Percentiles rank a stretch among this genome's conserved stretches.
phyloP scores from a whole-genome alignment of 2,329 filamentous ascomycete species.

The Rhynchosporium secalis region DNA sequence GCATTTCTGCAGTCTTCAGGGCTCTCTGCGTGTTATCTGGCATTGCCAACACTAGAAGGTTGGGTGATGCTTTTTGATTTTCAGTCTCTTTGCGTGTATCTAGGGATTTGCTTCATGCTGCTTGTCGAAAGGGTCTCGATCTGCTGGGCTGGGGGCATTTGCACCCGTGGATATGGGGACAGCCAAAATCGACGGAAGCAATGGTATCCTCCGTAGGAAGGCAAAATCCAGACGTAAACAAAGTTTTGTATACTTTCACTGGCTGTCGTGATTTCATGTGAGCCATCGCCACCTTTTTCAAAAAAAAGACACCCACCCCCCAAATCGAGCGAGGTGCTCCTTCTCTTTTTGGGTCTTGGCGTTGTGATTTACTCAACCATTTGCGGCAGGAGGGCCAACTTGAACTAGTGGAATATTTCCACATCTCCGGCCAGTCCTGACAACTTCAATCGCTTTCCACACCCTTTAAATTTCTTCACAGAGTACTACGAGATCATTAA shows the following conservation, averaged over 20 bases:
- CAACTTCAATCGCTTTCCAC: not conserved
- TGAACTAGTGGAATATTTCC: no score
- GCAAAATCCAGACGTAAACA: slow-evolving; percentile 32
- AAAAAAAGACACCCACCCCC: no score
- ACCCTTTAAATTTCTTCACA: not conserved
- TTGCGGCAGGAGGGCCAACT: not conserved
- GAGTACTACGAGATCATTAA: no score
- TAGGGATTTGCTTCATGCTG: slow-evolving; percentile 35
- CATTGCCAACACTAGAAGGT: slow-evolving; percentile 39
- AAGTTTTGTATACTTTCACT: not conserved
- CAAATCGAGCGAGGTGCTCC: slow-evolving; percentile 3
- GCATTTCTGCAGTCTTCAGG: slow-evolving; percentile 24
- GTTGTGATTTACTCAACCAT: not conserved
- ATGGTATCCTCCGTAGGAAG: slow-evolving; percentile 34
- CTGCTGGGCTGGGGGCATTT: slow-evolving; percentile 25
- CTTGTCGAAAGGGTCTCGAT: slow-evolving; percentile 32
- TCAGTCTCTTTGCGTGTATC: slow-evolving; percentile 36
- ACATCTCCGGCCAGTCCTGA: no score
- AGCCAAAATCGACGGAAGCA: slow-evolving; percentile 28
- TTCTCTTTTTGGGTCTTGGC: slow-evolving; percentile 1
- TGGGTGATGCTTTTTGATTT: slow-evolving; percentile 38
- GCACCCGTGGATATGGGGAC: slow-evolving; percentile 27
- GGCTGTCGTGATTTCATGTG: not conserved
- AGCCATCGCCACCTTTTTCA: slow-evolving; percentile 2
- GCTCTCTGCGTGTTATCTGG: slow-evolving; percentile 35